These are phyloP conservation scores for Sporothrix inflata DNA, from an alignment of 2,329 filamentous ascomycete genomes.

Conservation along the genomic window DNA sequence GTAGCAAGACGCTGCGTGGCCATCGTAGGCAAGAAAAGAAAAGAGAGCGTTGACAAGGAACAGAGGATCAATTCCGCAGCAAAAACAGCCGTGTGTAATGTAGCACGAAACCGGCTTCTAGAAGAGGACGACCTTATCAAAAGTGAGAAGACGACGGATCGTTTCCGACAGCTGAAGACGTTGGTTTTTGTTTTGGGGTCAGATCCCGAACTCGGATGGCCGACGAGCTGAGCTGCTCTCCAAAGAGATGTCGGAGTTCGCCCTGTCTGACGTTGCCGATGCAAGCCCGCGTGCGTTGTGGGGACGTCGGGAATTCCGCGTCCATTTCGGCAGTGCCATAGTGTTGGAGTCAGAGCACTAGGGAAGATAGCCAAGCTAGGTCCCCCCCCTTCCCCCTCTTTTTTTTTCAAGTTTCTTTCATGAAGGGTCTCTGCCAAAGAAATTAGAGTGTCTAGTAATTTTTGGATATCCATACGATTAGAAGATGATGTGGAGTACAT, in stretches of 20 bases:
- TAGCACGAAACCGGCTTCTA: neutral
- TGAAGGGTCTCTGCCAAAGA: too few species aligned
- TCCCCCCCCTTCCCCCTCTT: neutral
- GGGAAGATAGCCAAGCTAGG: neutral
- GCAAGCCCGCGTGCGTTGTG: neutral
- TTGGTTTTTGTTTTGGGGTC: neutral
- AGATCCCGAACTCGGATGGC: neutral
- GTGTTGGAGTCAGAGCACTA: neutral
- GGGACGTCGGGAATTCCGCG: neutral
- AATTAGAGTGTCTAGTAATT: too few species aligned
- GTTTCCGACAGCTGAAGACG: neutral
- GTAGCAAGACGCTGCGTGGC: constrained; percentile 52
- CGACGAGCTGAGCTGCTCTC: neutral
- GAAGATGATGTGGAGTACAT: too few species aligned
- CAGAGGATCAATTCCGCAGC: too few species aligned
- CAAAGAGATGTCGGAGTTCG: neutral
- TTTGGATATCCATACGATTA: too few species aligned
- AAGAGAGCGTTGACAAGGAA: neutral
- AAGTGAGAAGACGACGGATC: neutral
- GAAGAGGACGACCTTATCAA: neutral
- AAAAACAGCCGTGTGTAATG: too few species aligned
- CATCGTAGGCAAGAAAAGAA: constrained; percentile 39
- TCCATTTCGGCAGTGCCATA: constrained; percentile 3
- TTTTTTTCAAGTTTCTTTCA: neutral
- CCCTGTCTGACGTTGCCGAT: neutral